phyloP scores from a whole-genome alignment of 805 yeast genomes.

The Monosporozyma aerobia region DNA sequence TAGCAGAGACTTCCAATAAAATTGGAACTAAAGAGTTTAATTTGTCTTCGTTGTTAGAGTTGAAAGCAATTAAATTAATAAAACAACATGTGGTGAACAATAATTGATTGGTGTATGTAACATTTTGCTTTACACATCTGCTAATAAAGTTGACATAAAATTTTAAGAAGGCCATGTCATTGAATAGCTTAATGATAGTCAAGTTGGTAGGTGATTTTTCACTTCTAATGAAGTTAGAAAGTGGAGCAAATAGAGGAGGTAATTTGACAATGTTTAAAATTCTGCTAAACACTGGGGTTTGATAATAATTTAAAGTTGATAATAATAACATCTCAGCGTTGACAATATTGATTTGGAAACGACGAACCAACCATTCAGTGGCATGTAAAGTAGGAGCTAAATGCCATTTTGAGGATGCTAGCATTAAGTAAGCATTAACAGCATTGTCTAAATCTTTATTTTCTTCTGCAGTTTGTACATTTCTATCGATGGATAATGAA shows the following conservation, averaged over 20 bases:
- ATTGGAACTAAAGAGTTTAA: constrained; percentile 46
- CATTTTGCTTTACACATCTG: constrained; percentile 39
- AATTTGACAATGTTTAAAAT: constrained; percentile 63
- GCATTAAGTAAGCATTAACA: constrained; percentile 60
- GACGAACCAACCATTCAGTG: constrained; percentile 89
- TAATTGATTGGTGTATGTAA: constrained; percentile 58
- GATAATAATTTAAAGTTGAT: constrained; percentile 73
- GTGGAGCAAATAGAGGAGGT: constrained; percentile 74
- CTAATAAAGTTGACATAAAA: constrained; percentile 49
- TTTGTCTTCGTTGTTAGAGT: constrained; percentile 33
- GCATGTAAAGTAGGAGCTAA: constrained; percentile 71
- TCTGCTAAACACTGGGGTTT: constrained; percentile 62
- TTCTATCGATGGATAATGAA: constrained; percentile 70
- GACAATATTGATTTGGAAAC: constrained; percentile 76
- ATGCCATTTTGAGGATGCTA: constrained; percentile 69
- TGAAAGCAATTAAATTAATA: constrained; percentile 57
- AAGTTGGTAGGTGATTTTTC: constrained; percentile 54
- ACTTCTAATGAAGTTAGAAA: constrained; percentile 55
- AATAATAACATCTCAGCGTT: constrained; percentile 66
- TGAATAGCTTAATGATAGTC: constrained; percentile 64
- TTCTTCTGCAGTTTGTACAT: constrained; percentile 71
- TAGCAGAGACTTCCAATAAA: constrained; percentile 49
- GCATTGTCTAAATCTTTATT: constrained; percentile 66
- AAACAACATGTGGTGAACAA: constrained; percentile 68
- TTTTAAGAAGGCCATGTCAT: constrained; percentile 58